Evolutionary conservation across 495 filamentous ascomycete genomes (phyloP), one percentile per base, ranked within the genome.

Genomic region (Xylaria grammica): DNA sequence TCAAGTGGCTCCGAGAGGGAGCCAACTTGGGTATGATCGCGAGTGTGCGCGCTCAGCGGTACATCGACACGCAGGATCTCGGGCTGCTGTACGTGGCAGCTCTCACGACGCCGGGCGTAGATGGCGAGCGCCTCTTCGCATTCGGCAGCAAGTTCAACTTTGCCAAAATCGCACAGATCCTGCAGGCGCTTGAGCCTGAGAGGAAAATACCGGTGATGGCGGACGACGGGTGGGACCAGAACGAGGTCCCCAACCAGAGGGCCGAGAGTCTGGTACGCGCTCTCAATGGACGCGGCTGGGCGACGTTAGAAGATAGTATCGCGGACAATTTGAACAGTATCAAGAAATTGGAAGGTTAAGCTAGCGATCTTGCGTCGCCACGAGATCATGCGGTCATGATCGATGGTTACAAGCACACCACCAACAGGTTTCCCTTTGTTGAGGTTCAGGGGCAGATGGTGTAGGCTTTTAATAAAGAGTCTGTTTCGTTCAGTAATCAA

Each of bases 271-370:
- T 80, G 42, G 32, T 80, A 52, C 53, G 60, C 27, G 59, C 70
- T 6, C n/a, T 79, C n/a, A 74, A 75, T 0, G 69, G 75, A 32
- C 53, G 59, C 4, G 55, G 64, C 3, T 80, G 78, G 78, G 77
- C 71, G 7, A 67, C 49, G 1, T 62, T 79, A 30, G 72, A 78
- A 66, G 63, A 77, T 17, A 77, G 70, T n/a, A 66, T 79, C 4
- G 66, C 61, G 54, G 66, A 67, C 38, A 69, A 70, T 19, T 42
- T 61, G 22, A 22, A 19, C 24, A 61, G 58, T 30, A 61, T 61
- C 34, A 50, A 50, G 45, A 42, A 42, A 1, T 19, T 42, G 5
- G 48, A 61, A 29, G 34, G 24, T 13, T 61, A 42, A 19, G 27
- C 6, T 36, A 6, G 58, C 17, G 19, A 29, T 27, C 2, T 11